Base-by-base conservation (phyloP, 306 rosid genomes). In the Glycine latifolia region DNA sequence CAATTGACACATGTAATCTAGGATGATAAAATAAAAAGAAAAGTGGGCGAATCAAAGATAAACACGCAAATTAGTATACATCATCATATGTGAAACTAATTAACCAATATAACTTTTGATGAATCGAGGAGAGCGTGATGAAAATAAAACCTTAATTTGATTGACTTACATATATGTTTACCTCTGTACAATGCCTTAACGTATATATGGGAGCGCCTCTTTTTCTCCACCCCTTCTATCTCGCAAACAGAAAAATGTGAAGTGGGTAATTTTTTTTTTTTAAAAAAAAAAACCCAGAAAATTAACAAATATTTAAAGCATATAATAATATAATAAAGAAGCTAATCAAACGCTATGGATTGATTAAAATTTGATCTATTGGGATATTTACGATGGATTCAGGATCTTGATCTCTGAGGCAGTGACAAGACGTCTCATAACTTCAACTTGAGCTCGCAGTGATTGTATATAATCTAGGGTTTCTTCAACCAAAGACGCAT, bases 401-500 rank as follows among this genome's bases (percentile, higher is more conserved):
- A 54, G 68, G 59, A 76, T 13, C n/a, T 84, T 10, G 15, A 84
- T 77, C 59, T 86, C 41, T 0, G 92, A 58, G 55, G 95, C 88
- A 67, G 74, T 75, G 7, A 87, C 88, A 61, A 92, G 76, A 82
- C 82, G 86, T 62, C 93, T 70, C 98, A 94, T 92, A 0, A 90
- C 97, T 88, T 92, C 94, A 84, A 92, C 93, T 79, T 94, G 98
- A 87, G 93, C 91, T 75, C 76, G 83, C 5, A 94, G 81, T 14
- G 92, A 88, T 54, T 81, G 17, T 0, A 94, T 80, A 58, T 94
- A 94, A 87, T 94, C 98, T 86, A 94, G 94, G 90, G 97, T 84
- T 94, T 94, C 98, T 31, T 86, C 91, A 9, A 94, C 83, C 91
- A 94, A 84, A 61, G 79, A 79, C 17, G 73, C 61, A 39, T 88